Percentiles rank a stretch among this genome's conserved stretches.
Evolutionary conservation across 2,329 filamentous ascomycete genomes (phyloP).

Genomic region (Neopestalotiopsis rosae): DNA sequence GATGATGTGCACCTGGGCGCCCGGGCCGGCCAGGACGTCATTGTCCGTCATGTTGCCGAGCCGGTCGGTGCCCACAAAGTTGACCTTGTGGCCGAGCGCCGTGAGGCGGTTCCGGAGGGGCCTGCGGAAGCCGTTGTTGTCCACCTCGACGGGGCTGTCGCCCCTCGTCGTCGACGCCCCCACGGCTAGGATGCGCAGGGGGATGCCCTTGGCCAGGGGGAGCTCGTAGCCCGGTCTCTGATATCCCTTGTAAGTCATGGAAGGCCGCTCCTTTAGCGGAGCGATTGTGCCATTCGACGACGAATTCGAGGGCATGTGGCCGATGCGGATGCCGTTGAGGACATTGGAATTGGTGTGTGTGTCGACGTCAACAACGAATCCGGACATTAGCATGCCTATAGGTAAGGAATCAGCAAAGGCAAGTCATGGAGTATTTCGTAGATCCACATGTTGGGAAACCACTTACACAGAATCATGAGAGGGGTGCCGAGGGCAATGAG

Average conservation of each 20-base stretch:
- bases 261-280: slow-evolving; percentile 4
- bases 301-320: slow-evolving; percentile 13
- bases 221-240: slow-evolving; percentile 35
- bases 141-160: slow-evolving; percentile 36
- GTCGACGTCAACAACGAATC: slow-evolving; percentile 14
- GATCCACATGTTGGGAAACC: not conserved
- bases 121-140: slow-evolving; percentile 40
- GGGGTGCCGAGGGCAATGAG: slow-evolving; percentile 14
- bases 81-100: slow-evolving; percentile 36
- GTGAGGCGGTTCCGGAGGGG: slow-evolving; percentile 40
- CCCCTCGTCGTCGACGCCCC: slow-evolving; percentile 39
- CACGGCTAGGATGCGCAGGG: slow-evolving; percentile 38
- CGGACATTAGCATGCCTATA: slow-evolving; percentile 16
- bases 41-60: slow-evolving; percentile 42
- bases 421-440: not conserved
- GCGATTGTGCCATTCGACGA: not conserved
- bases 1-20: slow-evolving; percentile 35
- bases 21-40: slow-evolving; percentile 39
- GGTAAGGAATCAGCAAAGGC: too few relatives aligned
- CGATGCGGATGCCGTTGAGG: slow-evolving; percentile 15
- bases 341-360: not conserved
- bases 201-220: slow-evolving; percentile 36
- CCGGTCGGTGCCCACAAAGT: slow-evolving; percentile 39
- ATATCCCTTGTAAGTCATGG: slow-evolving; percentile 21
- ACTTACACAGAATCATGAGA: slow-evolving; percentile 15